Evolutionary conservation across 1,139 yeast species (phyloP), one percentile per base, ranked within the genome.

Genomic region (Geotrichum siamense): DNA sequence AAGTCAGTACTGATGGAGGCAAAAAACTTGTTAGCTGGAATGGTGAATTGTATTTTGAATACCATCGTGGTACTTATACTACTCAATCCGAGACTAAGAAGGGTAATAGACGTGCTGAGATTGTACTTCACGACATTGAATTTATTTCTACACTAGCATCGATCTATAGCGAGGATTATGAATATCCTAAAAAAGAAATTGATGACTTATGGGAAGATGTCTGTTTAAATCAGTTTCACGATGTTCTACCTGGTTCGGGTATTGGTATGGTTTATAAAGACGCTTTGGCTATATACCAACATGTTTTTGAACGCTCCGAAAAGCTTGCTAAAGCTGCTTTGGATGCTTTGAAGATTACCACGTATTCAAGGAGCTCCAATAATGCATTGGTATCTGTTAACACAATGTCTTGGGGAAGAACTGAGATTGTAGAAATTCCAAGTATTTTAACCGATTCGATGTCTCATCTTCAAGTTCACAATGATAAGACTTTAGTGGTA

Each of bases 41-140:
- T 39, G 97, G 97, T 36, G 98, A 91, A 63, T 74, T 91, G 49
- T 91, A 91, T 64, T 75, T 91, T 58, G 98, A 91, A 65, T 87
- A 82, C 67, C 98, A 91, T 63, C 78, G 98, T 61, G 98, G 97
- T 48, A 89, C 97, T 3, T 91, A 91, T 62, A 91, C 97, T 3
- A 77, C 95, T 1, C 98, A 91, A 62, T 94, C 95, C 0, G 76
- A 78, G 48, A 81, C 85, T 40, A 91, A 91, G 65, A 78, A 76
- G 58, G 75, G 78, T 59, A 84, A 87, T 77, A 74, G 98, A 57
- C 64, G 71, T 25, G 73, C 81, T n/a, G 97, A 91, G 64, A 65
- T 79, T 40, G 72, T 80, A 57, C 69, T 91, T 55, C 94, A 84
- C 58, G 96, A 87, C 63, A 69, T 89, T 53, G 98, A 91, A 67